Evolutionary conservation across 306 rosid species (phyloP).

Genomic region (Lathyrus tuberosus): DNA sequence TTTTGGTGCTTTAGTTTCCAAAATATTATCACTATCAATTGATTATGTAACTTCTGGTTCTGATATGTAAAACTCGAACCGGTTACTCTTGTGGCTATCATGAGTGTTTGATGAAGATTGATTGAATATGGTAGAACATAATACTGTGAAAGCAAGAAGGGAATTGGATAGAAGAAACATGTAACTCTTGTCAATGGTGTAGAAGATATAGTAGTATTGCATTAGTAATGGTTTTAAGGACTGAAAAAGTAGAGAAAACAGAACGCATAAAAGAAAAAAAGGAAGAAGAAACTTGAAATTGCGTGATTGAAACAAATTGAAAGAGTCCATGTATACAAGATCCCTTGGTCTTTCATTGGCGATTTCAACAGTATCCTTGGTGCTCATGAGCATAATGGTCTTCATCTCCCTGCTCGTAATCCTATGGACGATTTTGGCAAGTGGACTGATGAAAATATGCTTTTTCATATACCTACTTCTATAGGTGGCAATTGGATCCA

Average conservation of each 20-base stretch:
- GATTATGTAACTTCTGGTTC: conserved; percentile 10
- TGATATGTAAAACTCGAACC: not conserved
- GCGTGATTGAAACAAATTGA: not conserved
- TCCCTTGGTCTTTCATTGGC: no score
- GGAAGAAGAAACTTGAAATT: conserved; percentile 45
- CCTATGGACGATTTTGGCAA: no score
- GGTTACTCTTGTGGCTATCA: not conserved
- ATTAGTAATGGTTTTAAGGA: conserved; percentile 41
- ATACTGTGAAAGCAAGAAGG: conserved; percentile 51
- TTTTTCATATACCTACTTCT: no score
- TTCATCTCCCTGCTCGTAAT: no score
- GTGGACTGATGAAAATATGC: no score
- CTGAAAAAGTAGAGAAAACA: conserved; percentile 35
- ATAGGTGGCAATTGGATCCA: no score
- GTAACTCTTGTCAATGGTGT: conserved; percentile 52
- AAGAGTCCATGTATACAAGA: not conserved
- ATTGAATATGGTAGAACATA: conserved; percentile 48
- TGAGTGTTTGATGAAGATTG: conserved; percentile 34
- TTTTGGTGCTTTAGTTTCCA: conserved; percentile 25
- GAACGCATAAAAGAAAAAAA: conserved; percentile 40
- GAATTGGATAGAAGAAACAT: conserved; percentile 75
- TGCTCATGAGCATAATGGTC: no score
- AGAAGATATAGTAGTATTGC: conserved; percentile 37
- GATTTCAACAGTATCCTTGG: no score
- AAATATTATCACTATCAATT: not conserved